These are phyloP conservation scores for Auricularia cornea DNA, from an alignment of 768 basidiomycete genomes.

Conservation along the genomic window DNA sequence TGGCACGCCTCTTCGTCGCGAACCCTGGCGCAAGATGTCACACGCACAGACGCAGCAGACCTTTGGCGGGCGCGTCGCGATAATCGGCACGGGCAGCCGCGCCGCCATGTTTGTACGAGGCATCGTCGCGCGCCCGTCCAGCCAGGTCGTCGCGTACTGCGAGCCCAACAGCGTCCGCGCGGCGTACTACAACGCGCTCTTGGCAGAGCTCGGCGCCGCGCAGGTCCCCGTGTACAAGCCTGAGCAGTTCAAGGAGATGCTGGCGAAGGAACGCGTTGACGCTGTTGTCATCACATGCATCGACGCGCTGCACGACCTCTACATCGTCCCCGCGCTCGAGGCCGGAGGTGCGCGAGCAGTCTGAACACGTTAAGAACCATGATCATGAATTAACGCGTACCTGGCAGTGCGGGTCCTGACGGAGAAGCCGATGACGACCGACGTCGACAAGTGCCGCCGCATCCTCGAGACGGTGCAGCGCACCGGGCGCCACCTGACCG, in stretches of 20 bases:
- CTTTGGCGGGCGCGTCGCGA: constrained; percentile 26
- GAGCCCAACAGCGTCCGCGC: constrained; percentile 40
- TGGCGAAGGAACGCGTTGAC: constrained; percentile 36
- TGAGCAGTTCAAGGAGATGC: constrained; percentile 36
- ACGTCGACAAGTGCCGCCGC: constrained; percentile 36
- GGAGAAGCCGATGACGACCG: constrained; percentile 50
- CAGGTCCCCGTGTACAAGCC: constrained; percentile 32
- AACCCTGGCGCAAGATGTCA: neutral
- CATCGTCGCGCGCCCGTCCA: constrained; percentile 35
- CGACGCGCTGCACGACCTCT: constrained; percentile 39
- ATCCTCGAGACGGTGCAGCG: constrained; percentile 38
- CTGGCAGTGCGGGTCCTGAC: constrained; percentile 41
- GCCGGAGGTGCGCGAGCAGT: constrained; percentile 28
- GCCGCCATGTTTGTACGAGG: constrained; percentile 40
- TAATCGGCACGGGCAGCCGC: constrained; percentile 36
- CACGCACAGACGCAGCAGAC: neutral
- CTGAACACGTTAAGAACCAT: too few species aligned
- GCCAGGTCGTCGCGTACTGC: constrained; percentile 36
- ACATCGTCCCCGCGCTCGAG: constrained; percentile 36
- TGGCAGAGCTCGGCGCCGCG: constrained; percentile 30
- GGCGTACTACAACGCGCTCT: constrained; percentile 35
- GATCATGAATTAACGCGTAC: too few species aligned
- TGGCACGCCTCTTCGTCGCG: too few species aligned
- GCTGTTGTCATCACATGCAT: constrained; percentile 42
- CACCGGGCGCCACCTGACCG: constrained; percentile 33